These are phyloP conservation scores for Fraxinus dipetala DNA, from an alignment of 305 asterid species.

Conservation along the genomic window DNA sequence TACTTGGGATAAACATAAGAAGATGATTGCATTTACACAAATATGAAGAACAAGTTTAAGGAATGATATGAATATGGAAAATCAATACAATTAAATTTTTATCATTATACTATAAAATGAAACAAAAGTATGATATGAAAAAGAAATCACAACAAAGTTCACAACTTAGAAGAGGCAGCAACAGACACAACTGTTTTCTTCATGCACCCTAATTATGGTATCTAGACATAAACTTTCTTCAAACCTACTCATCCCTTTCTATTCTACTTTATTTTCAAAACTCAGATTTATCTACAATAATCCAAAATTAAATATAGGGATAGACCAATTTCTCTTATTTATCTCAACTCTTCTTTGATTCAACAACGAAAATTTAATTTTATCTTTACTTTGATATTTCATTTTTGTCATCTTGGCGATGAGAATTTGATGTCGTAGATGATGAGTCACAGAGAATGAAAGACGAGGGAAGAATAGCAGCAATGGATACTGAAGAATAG, in stretches of 20 bases:
- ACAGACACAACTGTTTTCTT: conserved; percentile 6
- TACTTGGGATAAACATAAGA: not conserved
- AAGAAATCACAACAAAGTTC: conserved; percentile 36
- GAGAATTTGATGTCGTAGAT: conserved; percentile 27
- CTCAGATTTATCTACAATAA: conserved; percentile 33
- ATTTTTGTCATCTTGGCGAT: not conserved
- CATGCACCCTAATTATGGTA: conserved; percentile 35
- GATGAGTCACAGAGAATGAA: conserved; percentile 29
- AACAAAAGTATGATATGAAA: conserved; percentile 32
- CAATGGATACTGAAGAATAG: not conserved
- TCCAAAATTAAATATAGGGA: conserved; percentile 26
- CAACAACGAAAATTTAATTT: not conserved
- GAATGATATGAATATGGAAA: conserved; percentile 22
- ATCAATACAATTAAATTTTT: conserved; percentile 35
- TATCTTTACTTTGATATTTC: conserved; percentile 29
- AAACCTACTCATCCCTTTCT: conserved; percentile 29
- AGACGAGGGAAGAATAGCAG: conserved; percentile 22
- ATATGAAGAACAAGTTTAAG: not conserved
- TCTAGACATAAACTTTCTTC: conserved; percentile 62
- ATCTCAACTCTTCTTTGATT: conserved; percentile 13
- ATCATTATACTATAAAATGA: conserved; percentile 38
- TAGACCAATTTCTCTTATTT: conserved; percentile 24
- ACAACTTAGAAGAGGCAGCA: conserved; percentile 29
- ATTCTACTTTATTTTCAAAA: conserved; percentile 51
- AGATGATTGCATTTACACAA: not conserved